Conservation (phyloP, 2,329 filamentous ascomycete genomes). For the Rhexocercosporidium sp. region DNA sequence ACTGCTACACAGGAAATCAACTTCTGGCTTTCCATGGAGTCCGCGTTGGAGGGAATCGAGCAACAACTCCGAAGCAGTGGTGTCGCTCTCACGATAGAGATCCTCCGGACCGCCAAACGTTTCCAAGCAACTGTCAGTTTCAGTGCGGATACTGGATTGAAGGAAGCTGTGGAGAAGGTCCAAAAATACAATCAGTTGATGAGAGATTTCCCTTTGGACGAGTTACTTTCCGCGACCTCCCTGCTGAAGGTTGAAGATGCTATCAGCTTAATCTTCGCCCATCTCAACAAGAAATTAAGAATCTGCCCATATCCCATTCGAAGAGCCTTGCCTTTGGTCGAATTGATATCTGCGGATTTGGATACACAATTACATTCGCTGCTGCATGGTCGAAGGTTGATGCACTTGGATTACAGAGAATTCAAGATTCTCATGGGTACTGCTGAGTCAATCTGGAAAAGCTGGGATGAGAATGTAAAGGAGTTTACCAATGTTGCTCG, state of each 20-base stretch:
- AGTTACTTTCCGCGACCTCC: constrained; percentile 90
- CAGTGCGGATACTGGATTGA: constrained; percentile 91
- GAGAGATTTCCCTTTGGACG: constrained; percentile 96
- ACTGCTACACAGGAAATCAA: constrained; percentile 98
- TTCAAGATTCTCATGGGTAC: constrained; percentile 86
- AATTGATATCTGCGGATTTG: constrained; percentile 93
- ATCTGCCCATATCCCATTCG: constrained; percentile 95
- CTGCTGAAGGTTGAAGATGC: constrained; percentile 88
- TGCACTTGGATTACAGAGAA: constrained; percentile 90
- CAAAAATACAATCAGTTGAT: constrained; percentile 99
- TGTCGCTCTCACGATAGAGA: constrained; percentile 88
- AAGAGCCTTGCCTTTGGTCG: constrained; percentile 89
- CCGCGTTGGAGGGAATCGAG: constrained; percentile 89
- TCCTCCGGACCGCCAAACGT: constrained; percentile 94
- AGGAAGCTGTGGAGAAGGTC: constrained; percentile 94
- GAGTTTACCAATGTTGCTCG: constrained; percentile 98
- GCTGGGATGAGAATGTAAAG: constrained; percentile 96
- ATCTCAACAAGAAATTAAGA: constrained; percentile 97
- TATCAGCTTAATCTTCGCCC: constrained; percentile 85
- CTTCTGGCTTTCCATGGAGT: constrained; percentile 98
- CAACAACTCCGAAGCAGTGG: constrained; percentile 86
- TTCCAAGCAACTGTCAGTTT: constrained; percentile 98
- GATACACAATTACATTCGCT: constrained; percentile 85
- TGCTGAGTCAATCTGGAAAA: constrained; percentile 83
- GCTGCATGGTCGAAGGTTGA: constrained; percentile 83